Evolutionary conservation across 2,329 filamentous ascomycete species (phyloP).

Genomic region (Aspergillus piperis): DNA sequence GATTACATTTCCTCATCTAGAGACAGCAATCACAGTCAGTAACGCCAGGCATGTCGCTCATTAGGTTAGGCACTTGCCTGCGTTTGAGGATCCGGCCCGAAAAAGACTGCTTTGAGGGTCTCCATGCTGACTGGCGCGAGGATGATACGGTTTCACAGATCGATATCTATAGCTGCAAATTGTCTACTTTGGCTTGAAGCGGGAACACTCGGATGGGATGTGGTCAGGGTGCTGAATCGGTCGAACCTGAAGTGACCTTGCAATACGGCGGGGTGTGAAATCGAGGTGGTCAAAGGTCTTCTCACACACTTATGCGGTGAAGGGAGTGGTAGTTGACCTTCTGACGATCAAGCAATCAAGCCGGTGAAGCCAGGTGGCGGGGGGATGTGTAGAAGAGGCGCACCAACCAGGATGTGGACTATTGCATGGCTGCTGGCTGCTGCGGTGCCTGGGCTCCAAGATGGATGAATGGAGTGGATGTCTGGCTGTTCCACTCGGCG

Average conservation of each 20-base stretch:
- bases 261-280: background rate
- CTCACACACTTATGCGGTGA: background rate
- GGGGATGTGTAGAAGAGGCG: background rate
- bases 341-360: no score
- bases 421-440: conserved; percentile 5
- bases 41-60: background rate
- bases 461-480: background rate
- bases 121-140: conserved; percentile 65
- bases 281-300: background rate
- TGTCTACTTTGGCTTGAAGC: background rate
- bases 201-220: background rate
- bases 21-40: conserved; percentile 15
- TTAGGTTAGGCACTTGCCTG: conserved; percentile 63
- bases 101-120: conserved; percentile 80
- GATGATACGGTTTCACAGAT: background rate
- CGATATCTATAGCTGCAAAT: background rate
- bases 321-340: background rate
- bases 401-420: background rate
- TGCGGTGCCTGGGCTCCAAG: background rate
- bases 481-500: background rate
- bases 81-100: conserved; percentile 86
- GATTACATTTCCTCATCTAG: conserved; percentile 93
- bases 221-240: background rate
- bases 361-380: background rate
- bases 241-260: conserved; percentile 7